Percentiles rank a stretch among this genome's conserved stretches.
phyloP scores from a whole-genome alignment of 2,329 filamentous ascomycete genomes.

The Diplodia scrobiculata region DNA sequence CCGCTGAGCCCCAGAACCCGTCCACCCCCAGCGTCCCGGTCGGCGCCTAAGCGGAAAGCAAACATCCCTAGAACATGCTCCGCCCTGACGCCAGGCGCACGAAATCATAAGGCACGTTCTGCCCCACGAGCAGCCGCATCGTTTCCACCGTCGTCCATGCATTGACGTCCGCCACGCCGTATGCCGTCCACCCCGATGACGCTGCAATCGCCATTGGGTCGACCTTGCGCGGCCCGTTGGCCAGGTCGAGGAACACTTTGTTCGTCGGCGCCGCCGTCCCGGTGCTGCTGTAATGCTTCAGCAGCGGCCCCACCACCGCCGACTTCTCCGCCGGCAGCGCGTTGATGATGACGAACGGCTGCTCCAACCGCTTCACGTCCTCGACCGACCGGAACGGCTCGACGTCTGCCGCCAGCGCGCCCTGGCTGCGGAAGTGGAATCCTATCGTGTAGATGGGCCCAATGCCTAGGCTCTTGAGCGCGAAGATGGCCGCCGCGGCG shows the following conservation, averaged over 20 bases:
- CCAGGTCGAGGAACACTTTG: slow-evolving; percentile 80
- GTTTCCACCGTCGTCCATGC: slow-evolving; percentile 85
- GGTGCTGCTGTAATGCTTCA: slow-evolving; percentile 63
- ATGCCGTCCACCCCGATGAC: slow-evolving; percentile 75
- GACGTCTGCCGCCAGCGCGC: slow-evolving; percentile 64
- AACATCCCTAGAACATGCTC: slow-evolving; percentile 44
- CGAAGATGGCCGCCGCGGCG: slow-evolving; percentile 76
- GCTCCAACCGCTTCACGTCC: slow-evolving; percentile 75
- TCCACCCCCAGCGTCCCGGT: not conserved
- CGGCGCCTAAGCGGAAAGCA: slow-evolving; percentile 3
- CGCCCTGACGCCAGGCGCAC: slow-evolving; percentile 70
- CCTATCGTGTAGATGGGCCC: slow-evolving; percentile 82
- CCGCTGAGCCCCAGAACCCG: not conserved
- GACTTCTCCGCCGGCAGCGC: slow-evolving; percentile 78
- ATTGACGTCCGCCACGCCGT: slow-evolving; percentile 75
- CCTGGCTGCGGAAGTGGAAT: slow-evolving; percentile 63
- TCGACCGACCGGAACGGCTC: slow-evolving; percentile 70
- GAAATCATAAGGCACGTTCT: slow-evolving; percentile 87
- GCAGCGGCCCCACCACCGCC: slow-evolving; percentile 72
- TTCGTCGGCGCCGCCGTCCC: slow-evolving; percentile 34
- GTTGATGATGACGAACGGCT: slow-evolving; percentile 80
- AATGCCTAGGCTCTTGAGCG: slow-evolving; percentile 72
- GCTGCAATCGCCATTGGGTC: slow-evolving; percentile 63
- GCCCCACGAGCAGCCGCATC: slow-evolving; percentile 73
- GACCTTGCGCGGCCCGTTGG: slow-evolving; percentile 64